phyloP scores from a whole-genome alignment of 345 rosid species.

The Eucalyptus microcorys region DNA sequence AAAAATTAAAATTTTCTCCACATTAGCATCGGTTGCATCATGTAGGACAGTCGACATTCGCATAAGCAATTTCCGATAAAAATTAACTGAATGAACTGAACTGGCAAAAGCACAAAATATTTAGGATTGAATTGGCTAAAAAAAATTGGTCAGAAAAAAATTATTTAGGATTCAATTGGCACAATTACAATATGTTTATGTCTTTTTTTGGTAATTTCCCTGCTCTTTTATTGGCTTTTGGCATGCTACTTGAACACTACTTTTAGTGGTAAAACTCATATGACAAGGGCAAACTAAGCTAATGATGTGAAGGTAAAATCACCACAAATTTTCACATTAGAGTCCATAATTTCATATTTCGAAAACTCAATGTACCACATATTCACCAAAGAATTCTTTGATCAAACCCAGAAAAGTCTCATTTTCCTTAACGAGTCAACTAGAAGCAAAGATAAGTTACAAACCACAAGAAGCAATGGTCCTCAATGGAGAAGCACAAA shows the following conservation, averaged over 20 bases:
- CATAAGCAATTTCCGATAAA: fast-evolving
- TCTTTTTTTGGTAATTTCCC: too few relatives aligned
- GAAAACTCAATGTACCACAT: neutral
- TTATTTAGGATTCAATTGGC: too few relatives aligned
- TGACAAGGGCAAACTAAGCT: neutral
- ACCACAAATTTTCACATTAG: neutral
- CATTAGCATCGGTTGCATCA: neutral
- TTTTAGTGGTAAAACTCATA: neutral
- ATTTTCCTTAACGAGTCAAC: neutral
- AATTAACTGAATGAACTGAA: fast-evolving
- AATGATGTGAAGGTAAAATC: neutral
- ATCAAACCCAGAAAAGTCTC: neutral
- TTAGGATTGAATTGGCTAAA: neutral
- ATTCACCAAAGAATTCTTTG: neutral
- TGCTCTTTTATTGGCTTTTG: neutral
- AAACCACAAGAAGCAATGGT: neutral
- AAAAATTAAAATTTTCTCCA: too few relatives aligned
- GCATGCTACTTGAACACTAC: neutral
- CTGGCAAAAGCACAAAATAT: too few relatives aligned
- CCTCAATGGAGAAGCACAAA: neutral
- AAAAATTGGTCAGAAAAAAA: too few relatives aligned
- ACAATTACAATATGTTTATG: too few relatives aligned
- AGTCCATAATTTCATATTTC: neutral
- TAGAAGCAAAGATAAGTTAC: neutral
- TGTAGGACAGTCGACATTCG: fast-evolving